Conservation (phyloP, 2,329 filamentous ascomycete genomes). For the Colletotrichum nymphaeae region DNA sequence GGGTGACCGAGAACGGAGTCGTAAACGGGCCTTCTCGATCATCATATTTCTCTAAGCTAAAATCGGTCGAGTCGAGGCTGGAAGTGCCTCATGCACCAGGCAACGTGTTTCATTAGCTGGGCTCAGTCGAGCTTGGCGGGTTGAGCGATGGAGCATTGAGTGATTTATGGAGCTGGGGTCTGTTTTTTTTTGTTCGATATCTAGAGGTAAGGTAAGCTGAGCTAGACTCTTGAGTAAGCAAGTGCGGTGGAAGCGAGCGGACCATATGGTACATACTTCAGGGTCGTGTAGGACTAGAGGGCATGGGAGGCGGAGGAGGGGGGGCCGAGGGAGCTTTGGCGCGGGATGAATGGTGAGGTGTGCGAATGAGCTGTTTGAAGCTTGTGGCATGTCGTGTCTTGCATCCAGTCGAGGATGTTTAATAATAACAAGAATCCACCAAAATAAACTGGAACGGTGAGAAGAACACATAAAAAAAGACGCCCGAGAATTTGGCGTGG, state of each 20-base stretch:
- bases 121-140: constrained; percentile 32
- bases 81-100: constrained; percentile 31
- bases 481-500: constrained; percentile 30
- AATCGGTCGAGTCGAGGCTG: constrained; percentile 24
- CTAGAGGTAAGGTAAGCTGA: neutral
- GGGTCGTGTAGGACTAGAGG: neutral
- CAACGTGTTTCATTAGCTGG: constrained; percentile 31
- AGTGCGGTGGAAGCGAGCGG: constrained; percentile 5
- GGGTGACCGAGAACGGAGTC: constrained; percentile 32
- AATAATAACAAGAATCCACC: constrained; percentile 22
- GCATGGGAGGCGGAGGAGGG: neutral
- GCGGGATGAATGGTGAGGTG: constrained; percentile 10
- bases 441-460: constrained; percentile 30
- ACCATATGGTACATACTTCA: neutral
- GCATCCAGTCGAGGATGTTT: constrained; percentile 22
- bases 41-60: constrained; percentile 19
- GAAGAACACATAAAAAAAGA: constrained; percentile 9
- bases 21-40: constrained; percentile 33
- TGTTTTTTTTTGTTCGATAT: constrained; percentile 1
- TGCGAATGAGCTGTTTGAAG: constrained; percentile 23
- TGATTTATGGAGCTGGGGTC: constrained; percentile 26
- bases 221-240: neutral
- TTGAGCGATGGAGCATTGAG: constrained; percentile 31
- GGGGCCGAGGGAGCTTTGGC: neutral
- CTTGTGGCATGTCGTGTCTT: constrained; percentile 32